A percentile compares a stretch with the other conserved stretches of the same genome.
Conservation (phyloP, 495 filamentous ascomycete genomes). For the Paragyromitra xinjiangensis region DNA sequence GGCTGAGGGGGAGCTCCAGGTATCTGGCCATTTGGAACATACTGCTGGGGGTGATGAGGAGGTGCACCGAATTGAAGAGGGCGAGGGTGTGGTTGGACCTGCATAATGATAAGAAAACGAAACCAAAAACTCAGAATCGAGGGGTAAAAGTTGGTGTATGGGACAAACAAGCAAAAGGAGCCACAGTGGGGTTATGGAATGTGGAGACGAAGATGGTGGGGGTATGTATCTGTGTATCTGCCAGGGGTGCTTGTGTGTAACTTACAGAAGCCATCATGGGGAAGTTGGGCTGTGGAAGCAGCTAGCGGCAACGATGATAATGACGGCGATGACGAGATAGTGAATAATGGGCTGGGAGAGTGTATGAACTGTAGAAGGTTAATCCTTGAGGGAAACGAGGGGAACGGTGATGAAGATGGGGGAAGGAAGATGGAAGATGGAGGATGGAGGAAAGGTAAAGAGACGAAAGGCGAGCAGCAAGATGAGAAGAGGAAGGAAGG, state of each 20-base stretch:
- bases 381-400: constrained; percentile 47
- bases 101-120: constrained; percentile 43
- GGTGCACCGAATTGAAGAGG: constrained; percentile 58
- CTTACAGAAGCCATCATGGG: constrained; percentile 67
- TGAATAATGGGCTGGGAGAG: constrained; percentile 2
- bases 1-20: constrained; percentile 64
- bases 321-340: not conserved
- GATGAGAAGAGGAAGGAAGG: constrained; percentile 18
- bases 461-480: constrained; percentile 11
- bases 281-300: constrained; percentile 30
- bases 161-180: constrained; percentile 2
- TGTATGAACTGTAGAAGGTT: constrained; percentile 32
- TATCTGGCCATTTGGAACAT: constrained; percentile 64
- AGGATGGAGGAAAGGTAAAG: constrained; percentile 40
- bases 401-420: constrained; percentile 30
- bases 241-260: constrained; percentile 52
- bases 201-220: constrained; percentile 24
- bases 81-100: constrained; percentile 50
- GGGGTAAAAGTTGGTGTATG: not conserved
- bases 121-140: constrained; percentile 1
- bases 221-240: constrained; percentile 7
- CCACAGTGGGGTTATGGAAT: constrained; percentile 41
- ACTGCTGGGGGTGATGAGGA: constrained; percentile 64
- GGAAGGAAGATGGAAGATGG: constrained; percentile 47
- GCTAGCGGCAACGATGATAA: constrained; percentile 28